Evolutionary conservation across 441 rosid species (phyloP), one percentile per base, ranked within the genome.

Genomic region (Caryocar brasiliense): DNA sequence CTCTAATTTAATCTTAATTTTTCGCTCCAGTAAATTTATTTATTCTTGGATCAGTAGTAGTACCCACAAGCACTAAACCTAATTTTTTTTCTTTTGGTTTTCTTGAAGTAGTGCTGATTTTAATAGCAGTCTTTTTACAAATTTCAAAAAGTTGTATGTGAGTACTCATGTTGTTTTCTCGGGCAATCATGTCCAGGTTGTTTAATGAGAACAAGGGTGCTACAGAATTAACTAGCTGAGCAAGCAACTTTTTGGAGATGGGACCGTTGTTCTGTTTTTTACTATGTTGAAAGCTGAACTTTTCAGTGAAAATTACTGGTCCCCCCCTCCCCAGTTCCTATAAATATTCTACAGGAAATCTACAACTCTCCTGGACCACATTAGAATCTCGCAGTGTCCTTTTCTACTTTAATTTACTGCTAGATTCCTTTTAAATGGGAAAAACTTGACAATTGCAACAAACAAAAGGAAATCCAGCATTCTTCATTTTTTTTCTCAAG

Each of bases 191-290:
- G n/a, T n/a, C n/a, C n/a, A n/a, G n/a, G n/a, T n/a, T n/a, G 57
- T 43, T 49, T 50, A 32, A 33, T 40, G n/a, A 44, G 53, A 56
- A 51, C 19, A 35, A 54, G 33, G 41, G 34, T 21, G 33, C n/a
- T 21, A 17, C 26, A 23, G 61, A 66, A 59, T 58, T 45, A 66
- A 56, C 56, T 19, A 36, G 47, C 7, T 19, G n/a, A n/a, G n/a
- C n/a, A 24, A 49, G 59, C 27, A 65, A 52, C 46, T 70, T 70
- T 58, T 54, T 44, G 46, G 49, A 44, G 62, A 62, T 60, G 42
- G 18, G 38, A 56, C 48, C 22, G 32, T 44, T 42, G 27, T 20
- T 25, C 28, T 42, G 56, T 48, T 41, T n/a, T n/a, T 43, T 23
- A 63, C 50, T 54, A 38, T 34, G 35, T 23, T 17, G 13, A 7